Evolutionary conservation across 345 rosid species (phyloP), one percentile per base, ranked within the genome.

Genomic region (Fremontodendron californicum): DNA sequence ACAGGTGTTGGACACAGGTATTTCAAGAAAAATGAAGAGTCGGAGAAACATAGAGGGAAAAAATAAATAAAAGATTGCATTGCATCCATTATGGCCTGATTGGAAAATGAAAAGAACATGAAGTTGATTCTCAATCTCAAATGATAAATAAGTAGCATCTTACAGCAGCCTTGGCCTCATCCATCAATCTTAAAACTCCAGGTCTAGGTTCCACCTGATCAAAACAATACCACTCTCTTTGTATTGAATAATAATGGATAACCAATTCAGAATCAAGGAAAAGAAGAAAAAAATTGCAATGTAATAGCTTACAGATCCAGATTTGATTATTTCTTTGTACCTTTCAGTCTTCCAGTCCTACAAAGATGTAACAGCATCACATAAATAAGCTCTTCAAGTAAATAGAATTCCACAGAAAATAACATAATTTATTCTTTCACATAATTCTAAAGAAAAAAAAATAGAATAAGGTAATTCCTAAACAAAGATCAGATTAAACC

Each of bases 281-380:
- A 15, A 45, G 68, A 46, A 25, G 10, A 37, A 49, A 27, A 33
- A 62, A 16, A 1, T 21, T 5, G 33, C 0, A 60, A 58, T 15
- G 5, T 19, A 29, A 16, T 1, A 57, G 60, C 98, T 90, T 88
- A 95, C 98, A 79, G 92, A 86, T 88, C 99, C 99, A 57, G 98
- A 93, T 85, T 87, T 93, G 82, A 95, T 90, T 11, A 95, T 95
- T 70, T 90, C 91, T 81, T 95, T 93, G 81, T 95, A 95, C 79
- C 99, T 88, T 80, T 93, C 96, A 4, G 99, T 92, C 84, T 95
- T 95, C 99, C 99, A 95, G 62, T 93, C 98, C 99, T 95, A 79
- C 78, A 84, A 74, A 75, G 61, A 9, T 74, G 45, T 3, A 54
- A 48, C 52, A 76, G 12, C 3, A 51, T 25, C 72, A 63, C 21